Conservation (phyloP, 176 grass and related monocot species). For the Oryza glaberrima region DNA sequence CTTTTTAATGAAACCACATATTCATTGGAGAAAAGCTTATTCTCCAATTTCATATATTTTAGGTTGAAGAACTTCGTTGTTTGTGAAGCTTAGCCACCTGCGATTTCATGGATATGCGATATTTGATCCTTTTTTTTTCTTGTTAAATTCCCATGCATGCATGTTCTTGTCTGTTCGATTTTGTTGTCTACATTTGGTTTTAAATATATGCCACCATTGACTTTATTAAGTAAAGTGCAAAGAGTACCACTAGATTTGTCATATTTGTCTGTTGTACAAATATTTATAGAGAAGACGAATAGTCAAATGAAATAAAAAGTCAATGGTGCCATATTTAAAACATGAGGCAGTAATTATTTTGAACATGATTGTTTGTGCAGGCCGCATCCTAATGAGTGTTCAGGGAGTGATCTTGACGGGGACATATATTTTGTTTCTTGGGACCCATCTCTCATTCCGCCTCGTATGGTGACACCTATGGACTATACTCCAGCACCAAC, state of each 20-base stretch:
- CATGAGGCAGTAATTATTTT: not conserved
- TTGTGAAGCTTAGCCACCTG: not conserved
- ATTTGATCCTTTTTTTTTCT: constrained; percentile 13
- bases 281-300: too few relatives aligned
- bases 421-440: constrained; percentile 95
- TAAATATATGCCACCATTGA: too few relatives aligned
- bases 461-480: constrained; percentile 57
- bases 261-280: too few relatives aligned
- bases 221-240: too few relatives aligned
- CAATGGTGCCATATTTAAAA: too few relatives aligned
- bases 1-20: not conserved
- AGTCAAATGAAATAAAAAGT: too few relatives aligned
- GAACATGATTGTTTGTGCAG: constrained; percentile 46
- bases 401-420: constrained; percentile 95
- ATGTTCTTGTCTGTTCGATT: constrained; percentile 34
- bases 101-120: not conserved
- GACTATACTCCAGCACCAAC: constrained; percentile 74
- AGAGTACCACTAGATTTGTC: too few relatives aligned
- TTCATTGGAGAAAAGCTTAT: not conserved
- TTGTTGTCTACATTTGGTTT: not conserved
- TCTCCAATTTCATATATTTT: not conserved
- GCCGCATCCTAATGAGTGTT: constrained; percentile 94
- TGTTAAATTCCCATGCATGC: constrained; percentile 16
- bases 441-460: constrained; percentile 72
- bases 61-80: not conserved